Base-by-base conservation (phyloP, 2,329 filamentous ascomycete species). In the Alternaria arbusti region DNA sequence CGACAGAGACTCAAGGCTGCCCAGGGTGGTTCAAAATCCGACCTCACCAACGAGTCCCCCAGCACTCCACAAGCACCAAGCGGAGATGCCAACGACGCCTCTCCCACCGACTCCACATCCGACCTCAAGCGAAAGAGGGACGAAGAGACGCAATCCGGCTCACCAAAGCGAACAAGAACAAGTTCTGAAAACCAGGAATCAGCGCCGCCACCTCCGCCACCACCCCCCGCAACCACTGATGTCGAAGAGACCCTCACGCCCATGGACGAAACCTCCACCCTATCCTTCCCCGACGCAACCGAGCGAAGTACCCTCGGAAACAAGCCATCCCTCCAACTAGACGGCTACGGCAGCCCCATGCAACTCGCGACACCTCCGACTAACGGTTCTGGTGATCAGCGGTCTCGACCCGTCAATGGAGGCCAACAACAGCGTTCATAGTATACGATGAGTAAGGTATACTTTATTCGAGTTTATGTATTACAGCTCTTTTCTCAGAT, bases 1-100 rank as follows among this genome's bases (percentile, higher is more conserved):
- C 66, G 73, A 13, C 89, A 94, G 68, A 88, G 89, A 78, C 87
- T 86, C 65, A 91, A 88, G 74, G 63, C 63, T 10, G 63, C 67
- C 7, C 72, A 68, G 15, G 82, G 84, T 2, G 65, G 75, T 66
- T 66, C 63, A 26, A 72, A 69, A 55, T 64, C 66, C 17, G 64
- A 67, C 20, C 55, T 57, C 6, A 62, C 60, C 15, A 54, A 59
- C 8, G 65, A 65, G 25, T 70, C 70, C 7, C 73, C 72, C 3
- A 63, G 64, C n/a, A 74, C 71, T 4, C 71, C 72, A 1, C 55
- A 57, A 44, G 56, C 50, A n/a, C 63, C 65, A 8, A 28, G 51
- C 5, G 57, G 64, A 9, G 22, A 56, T 25, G 50, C 22, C n/a
- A 49, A 66, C 15, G 60, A 69, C 5, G 63, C 54, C 4, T 78